Base-by-base conservation (phyloP, 371 early-diverging fungal genomes). In the Capillidium heterosporum region DNA sequence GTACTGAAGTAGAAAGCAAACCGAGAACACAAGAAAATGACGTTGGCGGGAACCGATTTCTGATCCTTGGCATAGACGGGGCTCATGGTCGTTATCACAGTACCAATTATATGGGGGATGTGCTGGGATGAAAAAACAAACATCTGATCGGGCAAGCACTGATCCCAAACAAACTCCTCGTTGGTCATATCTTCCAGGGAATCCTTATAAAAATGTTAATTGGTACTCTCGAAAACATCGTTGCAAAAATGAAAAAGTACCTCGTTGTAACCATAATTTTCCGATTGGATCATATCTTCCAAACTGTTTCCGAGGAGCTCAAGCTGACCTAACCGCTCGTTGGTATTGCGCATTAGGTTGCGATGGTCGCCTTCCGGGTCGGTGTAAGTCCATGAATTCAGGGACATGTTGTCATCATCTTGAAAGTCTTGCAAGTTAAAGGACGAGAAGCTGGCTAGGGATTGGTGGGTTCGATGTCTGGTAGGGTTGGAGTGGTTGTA, bases 101-200 rank as follows among this genome's bases (percentile, higher is more conserved):
- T 77, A 48, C 83, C 69, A 28, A 93, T 66, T 24, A 93, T 78
- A 48, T 73, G 75, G 2, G 75, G 71, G 41, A 90, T 67, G 24
- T 82, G 72, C 44, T 73, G 70, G 35, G 72, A 71, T 24, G 80
- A 76, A 65, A 92, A 87, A 19, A 91, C 94, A 72, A 89, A 82
- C 91, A 91, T 90, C 67, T 89, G 91, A 67, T 87, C 84, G 11
- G 79, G 80, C 44, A 71, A 68, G 66, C 89, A 84, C 48, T 66
- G 75, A 56, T 81, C 81, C 85, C 83, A 90, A 32, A 80, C 69
- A 67, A 88, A 88, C 47, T 76, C 71, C 21, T 40, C 41, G 31
- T 29, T 46, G 10, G 42, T 56, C 15, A 44, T 31, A 8, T 56
- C 56, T 17, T 43, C 26, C 17, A 56, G 31, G 23, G 56, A n/a